Evolutionary conservation across 164 flowering plant species (phyloP), one percentile per base, ranked within the genome.

Genomic region (Santalum album): DNA sequence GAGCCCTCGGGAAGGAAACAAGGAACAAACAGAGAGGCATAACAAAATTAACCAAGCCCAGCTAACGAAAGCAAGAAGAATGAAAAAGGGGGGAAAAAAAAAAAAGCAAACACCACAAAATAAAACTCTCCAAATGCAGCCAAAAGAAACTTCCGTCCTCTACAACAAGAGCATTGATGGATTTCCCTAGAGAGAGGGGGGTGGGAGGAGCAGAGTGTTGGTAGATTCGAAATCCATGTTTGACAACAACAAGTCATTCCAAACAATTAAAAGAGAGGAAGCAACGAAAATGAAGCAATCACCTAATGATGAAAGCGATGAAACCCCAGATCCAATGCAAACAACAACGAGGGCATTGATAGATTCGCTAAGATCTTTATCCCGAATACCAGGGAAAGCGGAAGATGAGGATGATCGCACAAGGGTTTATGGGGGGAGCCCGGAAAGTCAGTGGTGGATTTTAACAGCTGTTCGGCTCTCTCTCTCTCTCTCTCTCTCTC

Each of bases 281-380:
- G n/a, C n/a, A n/a, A 9, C 23, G n/a, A 12, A 50, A 42, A 5
- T n/a, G 36, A 53, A 23, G 51, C 5, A 42, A 42, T 19, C 59
- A 65, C 75, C 69, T 68, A 57, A 12, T 2, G 34, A 26, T 22
- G 49, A 55, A 59, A 22, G 56, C 48, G 42, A 57, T 35, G 50
- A 53, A 56, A 54, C 44, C 59, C 51, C 71, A 67, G 74, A 73
- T 73, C 78, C 71, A 44, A 67, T 44, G 70, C 44, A 10, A 51
- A 46, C 50, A 42, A 43, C 3, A n/a, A n/a, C n/a, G n/a, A n/a
- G n/a, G 16, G 42, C 42, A 38, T 38, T 38, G 16, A 12, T 3
- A 38, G 3, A 16, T 9, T 45, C 49, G 2, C 0, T 2, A 12
- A 1, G 25, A 45, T 45, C 49, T 10, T n/a, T 21, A 24, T 45